Evolutionary conservation across 257 asterid genomes (phyloP).

Genomic region (Echites panduratus): DNA sequence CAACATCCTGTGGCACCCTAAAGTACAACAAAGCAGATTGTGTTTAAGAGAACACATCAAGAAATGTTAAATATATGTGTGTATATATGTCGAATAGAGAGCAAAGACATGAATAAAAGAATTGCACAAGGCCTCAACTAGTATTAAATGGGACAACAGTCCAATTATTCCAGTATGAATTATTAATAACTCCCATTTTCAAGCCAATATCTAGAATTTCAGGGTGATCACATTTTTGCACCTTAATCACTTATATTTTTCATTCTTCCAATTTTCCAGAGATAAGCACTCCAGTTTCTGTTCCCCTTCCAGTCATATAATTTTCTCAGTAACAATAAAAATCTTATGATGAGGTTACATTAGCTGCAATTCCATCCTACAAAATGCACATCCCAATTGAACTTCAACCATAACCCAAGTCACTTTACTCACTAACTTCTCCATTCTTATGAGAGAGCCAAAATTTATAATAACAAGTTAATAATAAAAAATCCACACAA

Average conservation of each 20-base stretch:
- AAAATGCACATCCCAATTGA: neutral
- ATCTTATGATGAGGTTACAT: neutral
- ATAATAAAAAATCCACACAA: neutral
- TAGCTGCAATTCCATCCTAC: neutral
- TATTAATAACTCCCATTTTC: neutral
- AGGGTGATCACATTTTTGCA: neutral
- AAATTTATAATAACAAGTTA: too few relatives aligned
- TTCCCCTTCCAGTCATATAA: neutral
- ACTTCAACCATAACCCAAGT: neutral
- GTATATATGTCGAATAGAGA: too few relatives aligned
- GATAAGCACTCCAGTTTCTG: neutral
- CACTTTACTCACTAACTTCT: neutral
- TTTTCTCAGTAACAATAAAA: neutral
- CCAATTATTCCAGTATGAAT: neutral
- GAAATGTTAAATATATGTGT: neutral
- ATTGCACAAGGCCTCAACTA: neutral
- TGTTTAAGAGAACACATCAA: neutral
- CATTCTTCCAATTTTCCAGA: neutral
- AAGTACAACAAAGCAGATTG: constrained; percentile 6
- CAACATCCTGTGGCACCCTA: constrained; percentile 95
- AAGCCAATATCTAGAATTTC: neutral
- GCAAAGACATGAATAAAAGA: neutral
- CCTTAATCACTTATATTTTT: neutral
- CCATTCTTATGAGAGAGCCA: neutral
- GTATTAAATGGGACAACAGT: neutral